Percentiles rank a stretch among this genome's conserved stretches.
These are phyloP conservation scores for Starmerella lactis-condensi DNA, from an alignment of 805 yeast genomes.

Conservation along the genomic window DNA sequence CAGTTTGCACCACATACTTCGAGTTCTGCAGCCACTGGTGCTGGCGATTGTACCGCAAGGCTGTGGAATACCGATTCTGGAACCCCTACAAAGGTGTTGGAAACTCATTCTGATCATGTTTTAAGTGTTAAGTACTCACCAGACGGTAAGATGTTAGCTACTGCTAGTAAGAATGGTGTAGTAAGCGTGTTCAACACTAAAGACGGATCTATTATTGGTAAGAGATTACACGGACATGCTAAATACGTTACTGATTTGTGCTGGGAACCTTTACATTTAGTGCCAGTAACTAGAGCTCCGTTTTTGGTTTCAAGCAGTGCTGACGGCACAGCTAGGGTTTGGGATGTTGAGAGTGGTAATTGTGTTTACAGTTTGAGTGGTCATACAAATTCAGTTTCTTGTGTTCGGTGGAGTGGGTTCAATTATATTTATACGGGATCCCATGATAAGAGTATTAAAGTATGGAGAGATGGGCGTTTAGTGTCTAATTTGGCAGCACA, in stretches of 20 bases:
- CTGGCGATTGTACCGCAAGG: constrained; percentile 91
- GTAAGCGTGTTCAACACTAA: constrained; percentile 71
- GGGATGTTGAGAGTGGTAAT: constrained; percentile 64
- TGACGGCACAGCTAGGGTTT: constrained; percentile 72
- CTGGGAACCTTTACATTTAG: constrained; percentile 89
- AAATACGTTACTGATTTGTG: constrained; percentile 79
- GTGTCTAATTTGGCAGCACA: constrained; percentile 67
- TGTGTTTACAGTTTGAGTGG: constrained; percentile 62
- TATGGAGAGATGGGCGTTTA: constrained; percentile 79
- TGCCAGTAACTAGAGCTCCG: constrained; percentile 36
- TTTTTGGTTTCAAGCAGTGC: constrained; percentile 75
- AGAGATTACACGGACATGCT: constrained; percentile 57
- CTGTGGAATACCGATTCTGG: constrained; percentile 94
- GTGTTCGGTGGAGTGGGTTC: constrained; percentile 94
- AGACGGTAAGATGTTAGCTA: constrained; percentile 74
- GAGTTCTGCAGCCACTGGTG: constrained; percentile 76
- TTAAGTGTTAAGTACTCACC: constrained; percentile 84
- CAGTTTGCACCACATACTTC: constrained; percentile 86
- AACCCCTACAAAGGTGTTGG: constrained; percentile 63
- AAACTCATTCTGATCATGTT: constrained; percentile 89
- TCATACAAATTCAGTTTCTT: constrained; percentile 73
- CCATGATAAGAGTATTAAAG: constrained; percentile 83
- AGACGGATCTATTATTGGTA: constrained; percentile 57
- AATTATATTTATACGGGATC: constrained; percentile 74
- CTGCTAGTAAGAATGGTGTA: constrained; percentile 89